Percentiles rank a stretch among this genome's conserved stretches.
phyloP scores from a whole-genome alignment of 176 grass and related monocot genomes.

The Musa itinerans region DNA sequence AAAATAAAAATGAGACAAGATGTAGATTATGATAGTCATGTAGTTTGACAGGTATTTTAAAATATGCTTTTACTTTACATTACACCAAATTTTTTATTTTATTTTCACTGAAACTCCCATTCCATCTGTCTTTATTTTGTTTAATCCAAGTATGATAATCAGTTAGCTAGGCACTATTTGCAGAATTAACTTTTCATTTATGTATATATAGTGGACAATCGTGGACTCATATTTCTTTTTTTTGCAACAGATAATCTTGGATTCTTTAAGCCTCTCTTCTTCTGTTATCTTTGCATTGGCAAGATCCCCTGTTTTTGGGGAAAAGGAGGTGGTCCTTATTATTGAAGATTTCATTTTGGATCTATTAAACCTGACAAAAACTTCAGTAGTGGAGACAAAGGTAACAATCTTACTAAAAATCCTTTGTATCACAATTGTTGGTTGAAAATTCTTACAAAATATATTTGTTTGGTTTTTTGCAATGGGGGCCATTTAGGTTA shows the following conservation, averaged over 20 bases:
- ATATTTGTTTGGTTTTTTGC: not conserved
- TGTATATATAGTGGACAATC: conserved; percentile 1
- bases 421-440: not conserved
- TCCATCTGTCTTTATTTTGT: not conserved
- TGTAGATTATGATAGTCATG: no score
- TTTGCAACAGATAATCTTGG: conserved; percentile 58
- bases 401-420: conserved; percentile 19
- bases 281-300: conserved; percentile 37
- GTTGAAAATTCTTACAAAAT: not conserved
- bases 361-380: conserved; percentile 40
- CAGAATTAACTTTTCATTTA: not conserved
- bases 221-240: conserved; percentile 15
- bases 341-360: conserved; percentile 41
- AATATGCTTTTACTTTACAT: no score
- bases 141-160: no score
- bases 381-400: conserved; percentile 50
- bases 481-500: not conserved
- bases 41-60: no score
- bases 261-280: conserved; percentile 48
- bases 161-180: not conserved
- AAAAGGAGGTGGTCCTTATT: conserved; percentile 26
- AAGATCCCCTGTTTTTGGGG: conserved; percentile 27
- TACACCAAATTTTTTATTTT: no score
- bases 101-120: no score
- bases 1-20: no score